Evolutionary conservation across 75 land plant species (phyloP), one percentile per base, ranked within the genome.

Genomic region (Azolla pinnata): DNA sequence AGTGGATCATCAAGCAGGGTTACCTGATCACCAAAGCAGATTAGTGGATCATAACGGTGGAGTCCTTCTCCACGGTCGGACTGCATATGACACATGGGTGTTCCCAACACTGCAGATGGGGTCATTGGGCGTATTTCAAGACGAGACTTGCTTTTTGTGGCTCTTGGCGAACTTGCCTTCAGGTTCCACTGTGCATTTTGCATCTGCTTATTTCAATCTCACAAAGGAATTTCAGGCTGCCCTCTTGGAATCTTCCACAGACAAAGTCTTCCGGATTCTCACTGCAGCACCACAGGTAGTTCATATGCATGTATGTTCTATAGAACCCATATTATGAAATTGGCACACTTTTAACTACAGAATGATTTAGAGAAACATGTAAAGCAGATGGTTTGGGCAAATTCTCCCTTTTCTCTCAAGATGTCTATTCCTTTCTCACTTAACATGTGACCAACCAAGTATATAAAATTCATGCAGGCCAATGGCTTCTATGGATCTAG

Each of bases 101-200:
- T 70, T 70, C 45, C 73, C 73, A 4, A 70, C 73, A 2, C 50
- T 70, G 42, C 73, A 70, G 40, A 70, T 70, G 67, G 73, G 73
- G 3, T 62, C 73, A 25, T 63, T 70, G 12, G 67, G 67, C 0
- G 63, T 70, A 28, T 55, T 40, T 44, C 73, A 70, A 27, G 73
- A 70, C 33, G 73, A 70, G 26, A 45, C 31, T 20, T 66, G 59
- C 29, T 21, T 63, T 25, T 29, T 70, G 16, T 63, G 67, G 66
- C 18, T 70, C 29, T 19, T 70, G 48, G 63, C 38, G 30, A 47
- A 63, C 46, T 28, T 70, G 31, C 73, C 73, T 24, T 8, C 38
- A 9, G 45, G 61, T 30, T 29, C 61, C 17, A 44, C 46, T 51
- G 25, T 70, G 46, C 61, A 57, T 63, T 57, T 70, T 33, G 67